phyloP scores from a whole-genome alignment of 1,284 basidiomycete species.

The Leccinum holopus region DNA sequence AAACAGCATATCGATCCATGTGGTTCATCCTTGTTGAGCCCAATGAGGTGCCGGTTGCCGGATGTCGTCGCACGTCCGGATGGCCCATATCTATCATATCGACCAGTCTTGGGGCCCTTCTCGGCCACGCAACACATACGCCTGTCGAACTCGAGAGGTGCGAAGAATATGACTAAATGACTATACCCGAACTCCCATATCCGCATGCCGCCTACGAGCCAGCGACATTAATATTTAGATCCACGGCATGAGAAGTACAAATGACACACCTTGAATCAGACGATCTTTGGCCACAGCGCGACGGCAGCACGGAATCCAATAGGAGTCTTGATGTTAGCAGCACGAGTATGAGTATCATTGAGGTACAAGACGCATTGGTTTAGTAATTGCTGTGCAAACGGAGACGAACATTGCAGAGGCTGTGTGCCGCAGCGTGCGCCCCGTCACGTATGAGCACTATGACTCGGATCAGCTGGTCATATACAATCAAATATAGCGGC shows the following conservation, averaged over 20 bases:
- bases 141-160: conserved; percentile 46
- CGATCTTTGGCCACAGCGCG: conserved; percentile 55
- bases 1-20: too few relatives aligned
- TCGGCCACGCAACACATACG: background rate
- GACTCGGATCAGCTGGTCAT: too few relatives aligned
- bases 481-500: too few relatives aligned
- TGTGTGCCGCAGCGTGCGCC: conserved; percentile 28
- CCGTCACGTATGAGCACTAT: conserved; percentile 9
- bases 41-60: too few relatives aligned
- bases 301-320: conserved; percentile 45
- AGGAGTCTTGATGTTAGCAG: conserved; percentile 31
- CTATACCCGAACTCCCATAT: conserved; percentile 52
- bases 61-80: too few relatives aligned
- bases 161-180: conserved; percentile 51
- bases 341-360: conserved; percentile 58
- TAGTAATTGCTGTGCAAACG: conserved; percentile 40
- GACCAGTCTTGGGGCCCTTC: too few relatives aligned
- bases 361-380: conserved; percentile 51
- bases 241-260: background rate
- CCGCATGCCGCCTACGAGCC: conserved; percentile 46
- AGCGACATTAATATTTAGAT: background rate
- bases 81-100: too few relatives aligned
- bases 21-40: too few relatives aligned
- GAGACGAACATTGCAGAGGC: conserved; percentile 40
- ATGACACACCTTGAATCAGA: conserved; percentile 6